Base-by-base conservation (phyloP, 192 early-diverging fungal genomes). In the Pilaira anomala region DNA sequence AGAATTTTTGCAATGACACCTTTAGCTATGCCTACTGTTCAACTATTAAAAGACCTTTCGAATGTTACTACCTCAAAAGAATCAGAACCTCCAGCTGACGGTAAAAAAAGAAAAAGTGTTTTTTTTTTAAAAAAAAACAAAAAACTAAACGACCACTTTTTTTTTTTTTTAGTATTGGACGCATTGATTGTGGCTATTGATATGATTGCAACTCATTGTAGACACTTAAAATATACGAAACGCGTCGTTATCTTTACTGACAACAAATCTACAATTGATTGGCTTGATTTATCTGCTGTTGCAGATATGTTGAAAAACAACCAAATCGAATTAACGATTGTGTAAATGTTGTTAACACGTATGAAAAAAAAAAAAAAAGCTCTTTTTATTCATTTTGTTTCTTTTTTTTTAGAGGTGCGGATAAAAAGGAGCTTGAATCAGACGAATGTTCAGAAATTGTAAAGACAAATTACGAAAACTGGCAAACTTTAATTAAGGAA, bases 241-340 rank as follows among this genome's bases (percentile, higher is more conserved):
- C 81, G 71, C 33, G 80, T 92, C 8, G 79, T 78, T 53, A 55
- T 92, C 7, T 75, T 91, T 36, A 88, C 90, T 1, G 83, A 89
- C 66, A 84, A 74, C 6, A 72, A 68, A 25, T 67, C 64, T 13
- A 60, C 66, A 40, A 79, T 89, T 44, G 78, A 85, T 65, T 56
- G 60, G 11, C 70, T 71, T 7, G 84, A 77, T 26, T 21, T 65
- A 14, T 72, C 80, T 25, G 51, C 58, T n/a, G 62, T 82, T 28
- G 39, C 28, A 9, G 33, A 66, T 16, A 62, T 71, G 39, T 56
- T 82, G 13, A 45, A 44, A 36, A 30, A 52, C 0, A 54, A 74
- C 7, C 49, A 66, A 9, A 68, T 82, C 28, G 59, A 68, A 36
- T 51, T 84, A 21, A 51, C 26, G 36, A 50, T 30, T 40, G 53